Conservation (phyloP, 1,284 basidiomycete species). For the Puccinia horiana region DNA sequence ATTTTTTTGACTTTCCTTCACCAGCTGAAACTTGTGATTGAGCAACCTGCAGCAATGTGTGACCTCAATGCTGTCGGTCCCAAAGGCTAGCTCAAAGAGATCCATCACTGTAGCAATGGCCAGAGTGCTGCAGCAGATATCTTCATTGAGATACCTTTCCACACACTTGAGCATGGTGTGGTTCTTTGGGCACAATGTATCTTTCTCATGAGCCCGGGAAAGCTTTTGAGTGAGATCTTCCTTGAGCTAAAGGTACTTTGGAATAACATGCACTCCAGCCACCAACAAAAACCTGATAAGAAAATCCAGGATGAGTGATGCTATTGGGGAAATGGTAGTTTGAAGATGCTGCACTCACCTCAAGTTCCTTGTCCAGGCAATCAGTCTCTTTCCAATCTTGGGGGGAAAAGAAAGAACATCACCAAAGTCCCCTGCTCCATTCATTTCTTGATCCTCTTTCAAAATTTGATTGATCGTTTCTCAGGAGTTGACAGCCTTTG, state of each 20-base stretch:
- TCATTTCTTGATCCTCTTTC: not conserved
- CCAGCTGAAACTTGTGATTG: not conserved
- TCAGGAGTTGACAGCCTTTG: not conserved
- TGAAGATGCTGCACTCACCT: not conserved
- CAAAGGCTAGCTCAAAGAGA: slow-evolving; percentile 1
- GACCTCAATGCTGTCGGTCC: not conserved
- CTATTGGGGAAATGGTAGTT: not conserved
- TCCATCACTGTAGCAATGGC: not conserved
- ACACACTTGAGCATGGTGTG: not conserved
- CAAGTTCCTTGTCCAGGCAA: not conserved
- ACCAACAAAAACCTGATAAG: not conserved
- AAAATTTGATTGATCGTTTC: not conserved
- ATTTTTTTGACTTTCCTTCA: not conserved
- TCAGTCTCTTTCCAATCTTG: not conserved
- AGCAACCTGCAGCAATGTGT: not conserved
- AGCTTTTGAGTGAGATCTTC: not conserved
- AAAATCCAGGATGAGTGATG: not conserved
- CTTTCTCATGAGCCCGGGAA: not conserved
- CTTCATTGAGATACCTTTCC: not conserved
- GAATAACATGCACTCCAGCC: not conserved
- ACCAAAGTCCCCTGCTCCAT: not conserved
- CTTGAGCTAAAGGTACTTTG: not conserved
- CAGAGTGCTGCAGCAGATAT: not conserved
- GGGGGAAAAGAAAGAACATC: not conserved
- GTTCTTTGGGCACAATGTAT: slow-evolving; percentile 1